phyloP scores from a whole-genome alignment of 1,284 basidiomycete genomes.

The Spongispora temasekensis region DNA sequence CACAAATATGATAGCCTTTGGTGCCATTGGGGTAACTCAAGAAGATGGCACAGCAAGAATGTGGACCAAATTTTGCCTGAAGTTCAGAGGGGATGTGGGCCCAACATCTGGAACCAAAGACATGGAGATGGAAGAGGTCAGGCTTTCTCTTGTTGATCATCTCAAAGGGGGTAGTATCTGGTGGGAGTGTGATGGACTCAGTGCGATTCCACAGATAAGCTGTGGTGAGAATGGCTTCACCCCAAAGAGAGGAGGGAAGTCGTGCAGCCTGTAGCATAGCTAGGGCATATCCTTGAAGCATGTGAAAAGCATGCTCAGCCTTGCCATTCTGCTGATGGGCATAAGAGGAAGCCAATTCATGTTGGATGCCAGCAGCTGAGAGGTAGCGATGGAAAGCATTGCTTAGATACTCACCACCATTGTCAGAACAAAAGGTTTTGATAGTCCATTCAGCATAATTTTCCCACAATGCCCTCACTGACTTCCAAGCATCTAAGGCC shows the following conservation, averaged over 20 bases:
- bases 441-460: not conserved
- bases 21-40: not conserved
- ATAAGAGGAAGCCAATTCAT: not conserved
- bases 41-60: not conserved
- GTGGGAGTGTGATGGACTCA: not conserved
- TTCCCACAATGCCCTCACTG: not conserved
- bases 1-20: not conserved
- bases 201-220: not conserved
- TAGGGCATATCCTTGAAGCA: not conserved
- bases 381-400: not conserved
- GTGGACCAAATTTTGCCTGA: not conserved
- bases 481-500: not conserved
- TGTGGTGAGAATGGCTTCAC: not conserved
- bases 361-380: not conserved
- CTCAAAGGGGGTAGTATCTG: not conserved
- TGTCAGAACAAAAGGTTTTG: not conserved
- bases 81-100: not conserved
- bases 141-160: not conserved
- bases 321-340: slow-evolving; percentile 2
- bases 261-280: not conserved
- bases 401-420: not conserved
- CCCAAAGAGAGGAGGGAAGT: not conserved
- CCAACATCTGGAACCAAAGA: slow-evolving; percentile 1
- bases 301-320: not conserved
- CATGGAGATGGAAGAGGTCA: not conserved